Conservation (phyloP, 2,329 filamentous ascomycete genomes). For the Hypocreales sp. region DNA sequence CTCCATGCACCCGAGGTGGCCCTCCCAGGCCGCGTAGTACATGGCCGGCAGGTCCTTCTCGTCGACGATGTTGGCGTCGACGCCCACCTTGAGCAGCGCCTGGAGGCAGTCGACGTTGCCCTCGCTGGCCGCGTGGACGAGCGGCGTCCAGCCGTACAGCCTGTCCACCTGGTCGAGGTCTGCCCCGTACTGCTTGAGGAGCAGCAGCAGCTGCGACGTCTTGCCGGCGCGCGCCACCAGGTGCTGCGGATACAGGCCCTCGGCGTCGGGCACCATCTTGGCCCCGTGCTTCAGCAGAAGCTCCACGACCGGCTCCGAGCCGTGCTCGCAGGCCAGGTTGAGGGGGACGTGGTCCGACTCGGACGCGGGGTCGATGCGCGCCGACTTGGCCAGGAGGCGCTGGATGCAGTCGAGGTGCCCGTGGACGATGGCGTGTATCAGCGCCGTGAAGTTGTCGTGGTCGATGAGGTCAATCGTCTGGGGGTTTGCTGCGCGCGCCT, state of each 20-base stretch:
- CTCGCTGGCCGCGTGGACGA: conserved; percentile 93
- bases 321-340: conserved; percentile 90
- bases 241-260: conserved; percentile 94
- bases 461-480: conserved; percentile 77
- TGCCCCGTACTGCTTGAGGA: conserved; percentile 74
- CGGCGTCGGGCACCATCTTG: conserved; percentile 78
- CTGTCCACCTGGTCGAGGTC: conserved; percentile 89
- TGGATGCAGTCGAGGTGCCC: conserved; percentile 68
- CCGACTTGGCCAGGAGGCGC: conserved; percentile 58
- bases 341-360: conserved; percentile 87
- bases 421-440: conserved; percentile 91
- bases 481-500: conserved; percentile 43
- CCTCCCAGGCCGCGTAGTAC: conserved; percentile 98
- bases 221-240: conserved; percentile 82
- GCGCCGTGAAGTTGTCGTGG: conserved; percentile 90
- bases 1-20: conserved; percentile 86
- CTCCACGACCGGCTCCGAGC: conserved; percentile 70
- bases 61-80: conserved; percentile 65
- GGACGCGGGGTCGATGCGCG: conserved; percentile 72
- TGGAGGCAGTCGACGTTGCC: conserved; percentile 82
- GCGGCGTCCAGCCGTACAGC: conserved; percentile 90
- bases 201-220: conserved; percentile 59
- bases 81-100: conserved; percentile 64
- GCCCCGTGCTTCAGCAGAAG: conserved; percentile 70
- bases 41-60: conserved; percentile 89